These are phyloP conservation scores for Erodium texanum DNA, from an alignment of 441 rosid species.

Conservation along the genomic window DNA sequence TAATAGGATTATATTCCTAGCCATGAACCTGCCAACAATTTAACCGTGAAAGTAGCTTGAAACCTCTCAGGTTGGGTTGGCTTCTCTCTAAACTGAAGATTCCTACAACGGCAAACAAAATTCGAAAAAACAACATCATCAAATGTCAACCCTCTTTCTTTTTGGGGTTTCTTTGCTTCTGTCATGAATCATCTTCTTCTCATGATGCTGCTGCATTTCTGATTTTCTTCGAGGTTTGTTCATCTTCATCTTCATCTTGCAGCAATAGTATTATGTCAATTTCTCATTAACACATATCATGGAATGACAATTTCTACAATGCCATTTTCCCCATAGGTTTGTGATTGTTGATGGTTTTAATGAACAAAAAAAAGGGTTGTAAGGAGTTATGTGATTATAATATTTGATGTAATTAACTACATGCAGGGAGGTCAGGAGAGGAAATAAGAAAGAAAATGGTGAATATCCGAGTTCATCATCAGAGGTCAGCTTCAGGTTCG, in stretches of 20 bases:
- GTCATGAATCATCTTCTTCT: neutral
- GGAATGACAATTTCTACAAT: too few species aligned
- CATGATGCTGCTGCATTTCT: slow-evolving; percentile 2
- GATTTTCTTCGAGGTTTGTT: neutral
- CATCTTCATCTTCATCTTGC: neutral
- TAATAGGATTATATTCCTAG: too few species aligned
- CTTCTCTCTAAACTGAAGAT: neutral
- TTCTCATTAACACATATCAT: neutral
- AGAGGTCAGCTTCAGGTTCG: slow-evolving; percentile 32
- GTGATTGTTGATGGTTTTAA: too few species aligned
- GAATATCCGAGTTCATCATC: neutral
- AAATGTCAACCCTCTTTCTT: neutral
- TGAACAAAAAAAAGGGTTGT: neutral
- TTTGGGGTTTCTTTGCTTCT: neutral
- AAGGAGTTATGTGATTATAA: neutral
- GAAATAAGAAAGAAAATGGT: neutral
- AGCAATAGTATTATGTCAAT: neutral
- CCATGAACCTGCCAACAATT: too few species aligned
- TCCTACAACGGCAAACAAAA: neutral
- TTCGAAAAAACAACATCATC: neutral
- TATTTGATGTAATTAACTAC: neutral
- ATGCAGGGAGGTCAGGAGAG: neutral
- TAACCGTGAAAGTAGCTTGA: neutral
- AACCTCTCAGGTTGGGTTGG: neutral
- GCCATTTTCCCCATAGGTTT: too few species aligned